Evolutionary conservation across 306 rosid species (phyloP).

Genomic region (Rubus idaeus): DNA sequence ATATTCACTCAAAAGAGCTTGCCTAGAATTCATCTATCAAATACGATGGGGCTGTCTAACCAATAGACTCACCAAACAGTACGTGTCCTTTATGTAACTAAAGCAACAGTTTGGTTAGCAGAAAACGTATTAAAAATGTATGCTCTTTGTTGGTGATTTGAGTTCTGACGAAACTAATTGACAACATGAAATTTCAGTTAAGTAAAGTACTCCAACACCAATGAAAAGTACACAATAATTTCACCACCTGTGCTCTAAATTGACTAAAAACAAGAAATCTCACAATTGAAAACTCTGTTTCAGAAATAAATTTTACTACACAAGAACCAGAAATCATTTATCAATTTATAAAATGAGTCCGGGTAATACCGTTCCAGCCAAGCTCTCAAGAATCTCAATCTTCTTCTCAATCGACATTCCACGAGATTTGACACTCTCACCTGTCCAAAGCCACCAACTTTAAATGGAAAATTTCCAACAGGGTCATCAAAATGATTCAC

Average conservation of each 20-base stretch:
- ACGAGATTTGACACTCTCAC: conserved; percentile 46
- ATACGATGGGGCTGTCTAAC: not conserved
- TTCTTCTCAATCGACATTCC: conserved; percentile 80
- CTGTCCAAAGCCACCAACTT: conserved; percentile 33
- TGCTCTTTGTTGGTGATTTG: not conserved
- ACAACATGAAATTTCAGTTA: not conserved
- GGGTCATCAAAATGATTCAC: not conserved
- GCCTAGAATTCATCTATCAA: not conserved
- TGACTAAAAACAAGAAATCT: not conserved
- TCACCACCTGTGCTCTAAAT: not conserved
- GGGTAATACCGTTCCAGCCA: conserved; percentile 63
- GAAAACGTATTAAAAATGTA: not conserved
- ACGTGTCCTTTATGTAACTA: not conserved
- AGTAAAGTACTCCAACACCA: not conserved
- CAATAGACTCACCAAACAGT: not conserved
- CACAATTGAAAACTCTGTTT: not conserved
- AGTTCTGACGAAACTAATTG: not conserved
- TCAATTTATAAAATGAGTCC: not conserved
- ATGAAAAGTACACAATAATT: not conserved
- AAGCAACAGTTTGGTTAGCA: not conserved
- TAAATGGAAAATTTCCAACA: not conserved
- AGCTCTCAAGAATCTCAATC: conserved; percentile 74
- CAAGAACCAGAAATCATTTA: not conserved
- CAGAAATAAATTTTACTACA: not conserved
- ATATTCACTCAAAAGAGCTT: not conserved